Evolutionary conservation across 345 rosid genomes (phyloP), one percentile per base, ranked within the genome.

Genomic region (Eucalyptus rudis): DNA sequence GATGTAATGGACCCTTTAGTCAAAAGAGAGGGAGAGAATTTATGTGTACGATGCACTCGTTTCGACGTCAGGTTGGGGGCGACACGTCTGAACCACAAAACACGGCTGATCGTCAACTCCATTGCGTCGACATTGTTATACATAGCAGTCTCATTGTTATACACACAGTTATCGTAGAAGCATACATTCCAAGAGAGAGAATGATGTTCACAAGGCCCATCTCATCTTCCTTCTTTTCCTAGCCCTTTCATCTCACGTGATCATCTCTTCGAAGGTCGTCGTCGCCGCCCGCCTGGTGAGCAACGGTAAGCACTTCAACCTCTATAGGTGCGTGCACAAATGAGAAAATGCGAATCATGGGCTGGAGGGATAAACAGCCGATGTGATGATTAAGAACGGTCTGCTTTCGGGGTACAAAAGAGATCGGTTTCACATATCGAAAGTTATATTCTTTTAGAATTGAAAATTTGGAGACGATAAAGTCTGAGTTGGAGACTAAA

Each of bases 331-430:
- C 66, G 0, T 59, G 66, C 59, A 8, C 5, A 0, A 54, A 22
- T 1, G 3, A 22, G 27, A 54, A 8, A 54, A 54, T 22, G 27
- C 27, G 1, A 22, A 3, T 54, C 5, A 0, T 1, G 25, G 11
- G 27, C 27, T 54, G 7, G 25, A 54, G 2, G 2, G 5, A 54
- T 54, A 54, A 54, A 54, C 59, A 19, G 25, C 5, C 11, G 12
- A 22, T 2, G 59, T 54, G 59, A 54, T 22, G 56, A 19, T 52
- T 52, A 52, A 52, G 56, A 52, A 52, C 4, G 7, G 52, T 15
- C 52, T 15, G 52, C 52, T 50, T 50, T 50, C 7, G 52, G 52
- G 52, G 7, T 15, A 15, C 3, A 50, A 50, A 50, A 50, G 52
- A 50, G 52, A 50, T 50, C 52, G 7, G 52, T 50, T 50, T 50